Base-by-base conservation (phyloP, 108 stramenopile genomes). In the Aurantiochytrium sp. region DNA sequence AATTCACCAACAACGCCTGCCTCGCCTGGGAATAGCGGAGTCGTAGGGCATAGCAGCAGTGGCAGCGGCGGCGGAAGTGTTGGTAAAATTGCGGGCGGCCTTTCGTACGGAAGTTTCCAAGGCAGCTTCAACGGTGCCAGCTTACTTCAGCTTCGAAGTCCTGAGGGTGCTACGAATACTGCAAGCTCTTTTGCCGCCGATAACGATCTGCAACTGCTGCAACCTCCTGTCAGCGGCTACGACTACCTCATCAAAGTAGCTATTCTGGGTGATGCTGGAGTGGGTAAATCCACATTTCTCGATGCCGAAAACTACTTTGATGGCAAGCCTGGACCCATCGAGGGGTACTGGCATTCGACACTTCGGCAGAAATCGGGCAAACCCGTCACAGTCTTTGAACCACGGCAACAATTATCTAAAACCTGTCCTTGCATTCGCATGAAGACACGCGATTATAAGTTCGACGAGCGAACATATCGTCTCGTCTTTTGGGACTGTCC, bases 401-500 rank as follows among this genome's bases (percentile, higher is more conserved):
- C 64, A 18, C 64, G 64, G 12, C 64, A 69, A 28, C 8, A 8
- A 23, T 14, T 10, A 10, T 42, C 64, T 1, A 69, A 69, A 69
- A 28, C 14, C 10, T 10, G 25, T 18, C 64, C 64, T 8, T 14
- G 14, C 42, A 35, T 83, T 23, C 45, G 23, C 23, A 53, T 83
- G 25, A 83, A 83, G 51, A 83, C 76, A 18, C 76, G 76, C n/a
- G 76, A 83, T 23, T 83, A 83, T 35, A 83, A 47, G 25, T 83
- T 53, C 49, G 76, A 53, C 25, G 76, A 83, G n/a, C 45, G 45
- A 12, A 4, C 4, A 0, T 83, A 83, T 28, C 76, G 76, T 23
- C n/a, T 83, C 5, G 49, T 25, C 49, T 83, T 53, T 53, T 83
- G 76, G 76, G 76, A 83, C 28, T 83, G 76, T 28, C 76, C 76